These are phyloP conservation scores for Apiotrichum montevideense DNA, from an alignment of 1,284 basidiomycete species.

Conservation along the genomic window DNA sequence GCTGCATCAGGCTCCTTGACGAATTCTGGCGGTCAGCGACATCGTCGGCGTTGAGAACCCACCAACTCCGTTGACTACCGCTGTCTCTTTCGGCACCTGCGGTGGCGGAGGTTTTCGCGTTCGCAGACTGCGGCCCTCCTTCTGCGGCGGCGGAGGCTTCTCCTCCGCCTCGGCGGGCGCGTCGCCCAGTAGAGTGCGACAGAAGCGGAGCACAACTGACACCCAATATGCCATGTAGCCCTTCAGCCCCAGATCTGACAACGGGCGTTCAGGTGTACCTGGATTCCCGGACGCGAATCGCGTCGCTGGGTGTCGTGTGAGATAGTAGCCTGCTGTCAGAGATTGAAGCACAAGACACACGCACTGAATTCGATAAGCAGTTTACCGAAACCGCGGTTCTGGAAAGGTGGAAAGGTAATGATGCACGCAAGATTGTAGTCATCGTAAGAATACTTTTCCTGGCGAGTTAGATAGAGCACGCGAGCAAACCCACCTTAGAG, in stretches of 20 bases:
- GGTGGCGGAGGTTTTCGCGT: conserved; percentile 9
- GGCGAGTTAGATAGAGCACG: not conserved
- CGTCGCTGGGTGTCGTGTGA: conserved; percentile 57
- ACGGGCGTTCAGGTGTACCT: conserved; percentile 89
- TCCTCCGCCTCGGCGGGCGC: not conserved
- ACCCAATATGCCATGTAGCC: conserved; percentile 93
- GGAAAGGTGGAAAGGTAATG: conserved; percentile 88
- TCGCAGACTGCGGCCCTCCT: conserved; percentile 19
- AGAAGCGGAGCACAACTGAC: conserved; percentile 72
- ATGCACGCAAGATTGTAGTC: conserved; percentile 98
- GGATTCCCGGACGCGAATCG: conserved; percentile 56
- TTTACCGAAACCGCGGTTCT: conserved; percentile 84
- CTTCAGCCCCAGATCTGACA: conserved; percentile 85
- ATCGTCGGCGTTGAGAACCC: conserved; percentile 7
- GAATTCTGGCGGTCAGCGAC: conserved; percentile 2
- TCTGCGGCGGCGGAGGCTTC: not conserved
- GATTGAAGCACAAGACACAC: not conserved
- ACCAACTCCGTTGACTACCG: conserved; percentile 21
- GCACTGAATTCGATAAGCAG: conserved; percentile 96
- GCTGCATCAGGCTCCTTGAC: conserved; percentile 1
- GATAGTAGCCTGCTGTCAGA: conserved; percentile 68
- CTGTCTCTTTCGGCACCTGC: conserved; percentile 7
- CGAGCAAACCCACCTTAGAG: conserved; percentile 62
- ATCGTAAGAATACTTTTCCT: conserved; percentile 94
- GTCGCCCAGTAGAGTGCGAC: conserved; percentile 53